phyloP scores from a whole-genome alignment of 2,329 filamentous ascomycete genomes.

The Didymella glomerata region DNA sequence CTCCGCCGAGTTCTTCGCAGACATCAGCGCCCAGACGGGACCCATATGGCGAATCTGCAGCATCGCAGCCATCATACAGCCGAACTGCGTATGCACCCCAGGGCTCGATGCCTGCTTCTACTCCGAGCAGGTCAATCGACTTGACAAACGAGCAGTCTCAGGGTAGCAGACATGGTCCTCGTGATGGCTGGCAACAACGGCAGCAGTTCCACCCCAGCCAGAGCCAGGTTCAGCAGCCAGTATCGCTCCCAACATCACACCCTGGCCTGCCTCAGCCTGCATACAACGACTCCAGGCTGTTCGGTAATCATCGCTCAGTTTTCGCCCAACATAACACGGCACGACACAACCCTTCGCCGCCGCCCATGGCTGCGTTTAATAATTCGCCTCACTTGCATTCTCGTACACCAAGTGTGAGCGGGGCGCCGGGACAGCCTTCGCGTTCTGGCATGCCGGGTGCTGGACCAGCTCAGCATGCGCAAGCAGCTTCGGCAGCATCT shows the following conservation, averaged over 20 bases:
- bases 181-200: slow-evolving; percentile 44
- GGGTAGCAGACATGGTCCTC: slow-evolving; percentile 28
- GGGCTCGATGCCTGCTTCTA: slow-evolving; percentile 31
- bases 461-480: slow-evolving; percentile 31
- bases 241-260: slow-evolving; percentile 41
- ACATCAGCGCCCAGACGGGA: slow-evolving; percentile 37
- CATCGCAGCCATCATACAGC: slow-evolving; percentile 37
- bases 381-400: slow-evolving; percentile 49
- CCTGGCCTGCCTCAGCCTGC: slow-evolving; percentile 37
- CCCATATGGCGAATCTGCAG: slow-evolving; percentile 35
- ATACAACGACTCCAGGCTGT: slow-evolving; percentile 34
- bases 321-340: slow-evolving; percentile 45
- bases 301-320: slow-evolving; percentile 42
- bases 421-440: slow-evolving; percentile 34
- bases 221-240: slow-evolving; percentile 38
- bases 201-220: slow-evolving; percentile 40
- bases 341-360: slow-evolving; percentile 47
- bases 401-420: slow-evolving; percentile 47
- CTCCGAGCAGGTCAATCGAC: slow-evolving; percentile 42
- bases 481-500: slow-evolving; percentile 29
- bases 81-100: slow-evolving; percentile 43
- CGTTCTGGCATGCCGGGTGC: slow-evolving; percentile 37
- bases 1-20: slow-evolving; percentile 41
- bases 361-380: slow-evolving; percentile 39
- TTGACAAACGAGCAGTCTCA: slow-evolving; percentile 42